A percentile compares a stretch with the other conserved stretches of the same genome.
Conservation (phyloP, 371 early-diverging fungal species). For the Mucor indicus region DNA sequence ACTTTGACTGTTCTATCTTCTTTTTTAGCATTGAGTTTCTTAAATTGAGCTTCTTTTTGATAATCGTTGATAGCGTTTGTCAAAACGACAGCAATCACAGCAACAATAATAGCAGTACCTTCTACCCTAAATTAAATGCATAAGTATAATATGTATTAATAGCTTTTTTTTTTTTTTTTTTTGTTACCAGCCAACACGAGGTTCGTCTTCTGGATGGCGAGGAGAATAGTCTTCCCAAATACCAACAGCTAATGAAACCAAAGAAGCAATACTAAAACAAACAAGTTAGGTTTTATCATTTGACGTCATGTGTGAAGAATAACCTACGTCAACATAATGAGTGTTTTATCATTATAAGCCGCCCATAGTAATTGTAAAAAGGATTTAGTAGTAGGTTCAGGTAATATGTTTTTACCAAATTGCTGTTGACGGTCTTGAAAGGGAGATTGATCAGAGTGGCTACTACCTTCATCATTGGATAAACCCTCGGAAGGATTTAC, state of each 20-base stretch:
- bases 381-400: constrained; percentile 58
- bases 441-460: constrained; percentile 31
- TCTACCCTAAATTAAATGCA: constrained; percentile 55
- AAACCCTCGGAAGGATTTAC: constrained; percentile 69
- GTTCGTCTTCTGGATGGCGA: constrained; percentile 55
- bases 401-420: constrained; percentile 74
- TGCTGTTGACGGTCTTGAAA: constrained; percentile 61
- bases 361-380: constrained; percentile 64
- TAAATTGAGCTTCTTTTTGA: constrained; percentile 93
- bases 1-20: constrained; percentile 86
- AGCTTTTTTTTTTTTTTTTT: background rate
- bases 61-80: constrained; percentile 96
- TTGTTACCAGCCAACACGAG: constrained; percentile 64
- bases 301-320: constrained; percentile 12
- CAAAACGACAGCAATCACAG: constrained; percentile 87
- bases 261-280: constrained; percentile 70
- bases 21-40: constrained; percentile 87
- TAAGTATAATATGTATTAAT: background rate
- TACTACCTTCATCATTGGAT: constrained; percentile 56
- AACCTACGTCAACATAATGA: constrained; percentile 43
- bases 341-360: constrained; percentile 66
- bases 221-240: constrained; percentile 68
- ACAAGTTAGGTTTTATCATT: constrained; percentile 11
- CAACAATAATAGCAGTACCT: constrained; percentile 86
- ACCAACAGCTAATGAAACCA: constrained; percentile 77